Percentiles rank a stretch among this genome's conserved stretches.
These are phyloP conservation scores for Beta corolliflora DNA, from an alignment of 179 eudicot species.

Conservation along the genomic window DNA sequence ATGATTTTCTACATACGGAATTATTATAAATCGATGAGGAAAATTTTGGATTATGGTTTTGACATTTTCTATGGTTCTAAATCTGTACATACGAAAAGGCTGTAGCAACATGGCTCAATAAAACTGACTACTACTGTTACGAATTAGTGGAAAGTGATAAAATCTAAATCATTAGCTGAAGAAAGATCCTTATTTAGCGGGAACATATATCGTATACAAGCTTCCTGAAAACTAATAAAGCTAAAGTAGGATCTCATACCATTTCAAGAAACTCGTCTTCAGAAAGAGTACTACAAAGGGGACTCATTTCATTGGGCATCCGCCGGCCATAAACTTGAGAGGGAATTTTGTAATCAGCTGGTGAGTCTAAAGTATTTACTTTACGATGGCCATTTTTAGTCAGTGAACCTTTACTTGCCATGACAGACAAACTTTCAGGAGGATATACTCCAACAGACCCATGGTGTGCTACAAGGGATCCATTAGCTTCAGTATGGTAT, in stretches of 20 bases:
- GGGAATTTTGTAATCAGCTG: slow-evolving; percentile 33
- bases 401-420: slow-evolving; percentile 33
- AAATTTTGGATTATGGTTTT: background rate
- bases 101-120: background rate
- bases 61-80: background rate
- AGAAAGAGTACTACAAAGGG: slow-evolving; percentile 53
- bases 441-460: slow-evolving; percentile 35
- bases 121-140: background rate
- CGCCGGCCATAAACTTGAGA: slow-evolving; percentile 45
- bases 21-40: background rate
- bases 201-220: background rate
- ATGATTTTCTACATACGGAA: background rate
- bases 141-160: background rate
- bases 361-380: slow-evolving; percentile 30
- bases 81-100: background rate
- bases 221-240: slow-evolving; percentile 1
- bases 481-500: slow-evolving; percentile 54
- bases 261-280: slow-evolving; percentile 85
- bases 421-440: slow-evolving; percentile 34
- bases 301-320: slow-evolving; percentile 50
- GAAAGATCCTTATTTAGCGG: background rate
- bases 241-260: slow-evolving; percentile 50
- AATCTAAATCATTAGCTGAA: background rate
- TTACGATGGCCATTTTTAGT: slow-evolving; percentile 27
- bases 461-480: slow-evolving; percentile 41